Base-by-base conservation (phyloP, 441 rosid genomes). In the Rhodomyrtus psidioides region DNA sequence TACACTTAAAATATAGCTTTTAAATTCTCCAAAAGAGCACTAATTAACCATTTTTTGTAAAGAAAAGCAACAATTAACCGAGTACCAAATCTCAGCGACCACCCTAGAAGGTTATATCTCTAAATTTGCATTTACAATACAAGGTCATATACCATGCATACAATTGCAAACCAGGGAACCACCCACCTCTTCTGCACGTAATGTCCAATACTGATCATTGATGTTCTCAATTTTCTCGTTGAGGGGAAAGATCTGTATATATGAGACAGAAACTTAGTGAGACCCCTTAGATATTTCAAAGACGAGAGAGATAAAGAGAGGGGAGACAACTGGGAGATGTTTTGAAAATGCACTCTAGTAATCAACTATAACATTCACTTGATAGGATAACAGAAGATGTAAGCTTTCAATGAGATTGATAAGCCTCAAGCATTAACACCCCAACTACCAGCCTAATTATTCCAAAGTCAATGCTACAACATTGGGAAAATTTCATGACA, bases 181-280 rank as follows among this genome's bases (percentile, higher is more conserved):
- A 88, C 75, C 86, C 82, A 92, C 98, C 96, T 95, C 98, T 90
- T 95, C 98, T 83, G 96, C 98, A 85, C 95, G 93, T 83, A 95
- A 83, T 49, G 96, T 94, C 98, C 96, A 94, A 91, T 92, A 93
- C 85, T 94, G 96, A 89, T 95, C 96, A 91, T 93, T 94, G 84
- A 95, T 93, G 84, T 92, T 92, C 89, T 94, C 96, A 89, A 95
- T 95, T 90, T 93, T 94, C 89, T 94, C 95, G 56, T 83, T 87
- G 82, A 84, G 91, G 59, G 96, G 95, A 83, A 94, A 94, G 85
- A 93, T 94, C 98, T 95, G 93, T 91, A 92, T 70, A 34, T 9
- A 39, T 70, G n/a, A 70, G 79, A 70, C 49, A 21, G 76, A 10
- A 70, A 70, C 42, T 23, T 39, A 70, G 79, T 70, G 51, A 70